Conservation (phyloP, 176 grass and related monocot species). For the Oryza coarctata region DNA sequence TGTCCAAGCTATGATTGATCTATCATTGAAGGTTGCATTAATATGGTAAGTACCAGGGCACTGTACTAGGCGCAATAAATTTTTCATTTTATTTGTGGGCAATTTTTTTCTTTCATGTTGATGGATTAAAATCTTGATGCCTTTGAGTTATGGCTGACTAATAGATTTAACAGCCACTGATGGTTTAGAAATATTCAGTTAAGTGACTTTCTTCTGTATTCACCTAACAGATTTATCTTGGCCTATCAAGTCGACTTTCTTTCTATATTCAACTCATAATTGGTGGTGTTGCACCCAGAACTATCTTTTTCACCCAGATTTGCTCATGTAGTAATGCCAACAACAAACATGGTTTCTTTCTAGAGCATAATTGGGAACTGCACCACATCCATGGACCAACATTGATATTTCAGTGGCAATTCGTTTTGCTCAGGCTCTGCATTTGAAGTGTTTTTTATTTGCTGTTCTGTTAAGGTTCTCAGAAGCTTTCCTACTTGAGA, state of each 20-base stretch:
- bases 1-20: conserved; percentile 51
- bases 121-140: not conserved
- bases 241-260: not conserved
- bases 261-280: not conserved
- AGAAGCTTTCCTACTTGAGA: not conserved
- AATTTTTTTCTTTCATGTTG: not conserved
- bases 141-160: not conserved
- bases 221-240: not conserved
- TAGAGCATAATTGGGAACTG: not conserved
- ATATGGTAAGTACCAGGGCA: conserved; percentile 26
- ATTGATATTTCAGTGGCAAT: not conserved
- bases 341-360: not conserved
- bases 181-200: not conserved
- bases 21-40: conserved; percentile 17
- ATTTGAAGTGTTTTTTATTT: not conserved
- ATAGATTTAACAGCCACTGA: not conserved
- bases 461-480: no score
- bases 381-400: not conserved
- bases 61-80: not conserved
- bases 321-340: not conserved
- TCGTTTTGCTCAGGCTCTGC: conserved; percentile 7
- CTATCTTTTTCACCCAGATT: not conserved
- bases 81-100: not conserved
- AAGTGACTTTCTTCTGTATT: not conserved
- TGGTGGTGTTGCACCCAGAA: not conserved